Evolutionary conservation across 306 rosid species (phyloP), one percentile per base, ranked within the genome.

Genomic region (Mucuna pruriens): DNA sequence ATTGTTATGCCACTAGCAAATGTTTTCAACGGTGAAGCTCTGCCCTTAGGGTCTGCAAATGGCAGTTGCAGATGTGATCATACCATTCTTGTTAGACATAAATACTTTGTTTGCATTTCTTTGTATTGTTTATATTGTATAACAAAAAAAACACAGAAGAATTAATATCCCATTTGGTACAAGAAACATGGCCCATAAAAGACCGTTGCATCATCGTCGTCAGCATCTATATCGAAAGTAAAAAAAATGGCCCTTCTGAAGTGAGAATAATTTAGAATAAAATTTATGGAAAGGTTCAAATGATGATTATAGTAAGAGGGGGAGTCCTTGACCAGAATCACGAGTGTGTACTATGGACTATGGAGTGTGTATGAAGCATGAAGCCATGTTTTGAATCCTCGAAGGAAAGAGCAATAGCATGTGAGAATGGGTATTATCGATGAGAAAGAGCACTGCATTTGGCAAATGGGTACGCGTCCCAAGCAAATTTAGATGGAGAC

Each of bases 381-480:
- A 80, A 60, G 71, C 80, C 86, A 83, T 81, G 76, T 71, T 85
- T 85, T 70, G 87, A 87, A 85, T 82, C 61, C 80, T 84, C 80
- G 87, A 54, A 89, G 48, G 82, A 79, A 13, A 25, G 51, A 66
- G 36, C 31, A 49, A 69, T 1, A 70, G 83, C 94, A 92, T 90
- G 94, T 87, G 93, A 81, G 76, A 26, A 3, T 54, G 77, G 81
- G 34, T 48, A 78, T 6, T 87, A 83, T 85, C 86, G 85, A 88
- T 82, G 81, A 67, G 80, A 82, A 80, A 84, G 81, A 71, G 71
- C 79, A 40, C n/a, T 73, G 85, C 87, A 87, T 86, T 88, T 78
- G 87, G 85, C 81, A 36, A 63, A 78, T 31, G 76, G 87, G 48
- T 82, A 63, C 91, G 80, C 39, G 29, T 90, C 89, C 91, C 92